Evolutionary conservation across 108 stramenopile genomes (phyloP).

Genomic region (Schizochytrium sp.): DNA sequence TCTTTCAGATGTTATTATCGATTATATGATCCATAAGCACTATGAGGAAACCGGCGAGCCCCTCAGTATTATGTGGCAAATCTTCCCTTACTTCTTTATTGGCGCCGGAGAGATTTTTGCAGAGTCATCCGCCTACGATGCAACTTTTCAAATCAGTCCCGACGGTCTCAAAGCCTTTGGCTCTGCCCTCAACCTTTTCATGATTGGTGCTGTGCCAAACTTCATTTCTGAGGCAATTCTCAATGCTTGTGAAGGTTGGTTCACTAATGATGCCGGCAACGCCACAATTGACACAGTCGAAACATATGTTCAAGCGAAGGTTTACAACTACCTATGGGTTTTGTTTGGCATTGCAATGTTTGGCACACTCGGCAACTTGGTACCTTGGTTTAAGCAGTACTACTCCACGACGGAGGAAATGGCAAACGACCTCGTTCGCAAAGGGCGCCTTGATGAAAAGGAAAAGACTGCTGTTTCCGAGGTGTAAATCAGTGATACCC

Average conservation of each 20-base stretch:
- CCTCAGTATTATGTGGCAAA: conserved; percentile 84
- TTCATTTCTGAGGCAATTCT: conserved; percentile 82
- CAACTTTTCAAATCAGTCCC: conserved; percentile 84
- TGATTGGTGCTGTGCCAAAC: conserved; percentile 86
- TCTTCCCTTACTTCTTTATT: conserved; percentile 82
- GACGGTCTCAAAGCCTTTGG: conserved; percentile 82
- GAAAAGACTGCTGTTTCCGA: no score
- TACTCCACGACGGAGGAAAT: conserved; percentile 2
- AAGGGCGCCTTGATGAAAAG: no score
- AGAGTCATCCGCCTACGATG: conserved; percentile 85
- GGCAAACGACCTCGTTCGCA: background rate
- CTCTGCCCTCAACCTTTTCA: conserved; percentile 84
- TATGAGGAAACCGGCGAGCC: conserved; percentile 75
- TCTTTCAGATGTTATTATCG: conserved; percentile 80
- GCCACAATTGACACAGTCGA: conserved; percentile 77
- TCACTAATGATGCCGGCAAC: conserved; percentile 77
- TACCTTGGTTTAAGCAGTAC: conserved; percentile 63
- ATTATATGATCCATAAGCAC: conserved; percentile 78
- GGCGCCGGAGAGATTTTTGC: conserved; percentile 89
- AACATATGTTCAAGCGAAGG: conserved; percentile 79
- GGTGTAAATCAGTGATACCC: no score
- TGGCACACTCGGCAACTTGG: conserved; percentile 80
- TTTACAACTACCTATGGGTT: conserved; percentile 82
- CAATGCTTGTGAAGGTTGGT: conserved; percentile 79
- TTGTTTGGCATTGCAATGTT: conserved; percentile 77